Evolutionary conservation across 108 stramenopile genomes (phyloP), one percentile per base, ranked within the genome.

Genomic region (Cyclostephanos invisitatus): DNA sequence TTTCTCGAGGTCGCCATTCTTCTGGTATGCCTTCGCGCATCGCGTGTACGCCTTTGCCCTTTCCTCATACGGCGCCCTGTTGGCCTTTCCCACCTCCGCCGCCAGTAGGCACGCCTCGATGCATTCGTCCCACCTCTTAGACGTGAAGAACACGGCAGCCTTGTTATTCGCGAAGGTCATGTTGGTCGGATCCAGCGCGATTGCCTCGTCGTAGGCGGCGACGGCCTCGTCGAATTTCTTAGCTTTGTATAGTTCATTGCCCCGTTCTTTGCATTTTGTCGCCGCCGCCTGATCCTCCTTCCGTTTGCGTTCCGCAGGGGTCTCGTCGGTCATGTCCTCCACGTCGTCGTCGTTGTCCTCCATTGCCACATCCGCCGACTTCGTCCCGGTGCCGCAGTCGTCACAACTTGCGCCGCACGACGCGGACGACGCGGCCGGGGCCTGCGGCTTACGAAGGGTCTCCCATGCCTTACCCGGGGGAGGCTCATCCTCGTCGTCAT

Each of bases 191-290:
- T 99, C 98, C 24, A 97, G 74, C n/a, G 88, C 88, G 75, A 89
- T 93, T n/a, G 99, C 99, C 80, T 96, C 97, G 59, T 98, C 94
- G 79, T 98, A 99, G 12, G 90, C 86, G n/a, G 88, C 94, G 40
- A 99, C 50, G 22, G 99, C 99, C 58, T 96, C 96, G 12, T 92
- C 94, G 67, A 99, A 98, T 54, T 98, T 86, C 76, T 96, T 95
- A 21, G 68, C 50, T 75, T 97, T 98, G 96, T 98, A 99, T 2
- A 94, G 71, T 15, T 82, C 86, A 74, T 99, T 99, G 9, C 98
- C 99, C 35, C 83, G 82, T 37, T 92, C 85, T 84, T 99, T 99
- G 66, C 85, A 84, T 70, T 80, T 81, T 27, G 73, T 64, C 17
- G 96, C 93, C 25, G 64, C 84, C 75, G 85, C 84, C 82, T 93